Conservation (phyloP, 2,329 filamentous ascomycete species). For the Amesomyces nigricolor region DNA sequence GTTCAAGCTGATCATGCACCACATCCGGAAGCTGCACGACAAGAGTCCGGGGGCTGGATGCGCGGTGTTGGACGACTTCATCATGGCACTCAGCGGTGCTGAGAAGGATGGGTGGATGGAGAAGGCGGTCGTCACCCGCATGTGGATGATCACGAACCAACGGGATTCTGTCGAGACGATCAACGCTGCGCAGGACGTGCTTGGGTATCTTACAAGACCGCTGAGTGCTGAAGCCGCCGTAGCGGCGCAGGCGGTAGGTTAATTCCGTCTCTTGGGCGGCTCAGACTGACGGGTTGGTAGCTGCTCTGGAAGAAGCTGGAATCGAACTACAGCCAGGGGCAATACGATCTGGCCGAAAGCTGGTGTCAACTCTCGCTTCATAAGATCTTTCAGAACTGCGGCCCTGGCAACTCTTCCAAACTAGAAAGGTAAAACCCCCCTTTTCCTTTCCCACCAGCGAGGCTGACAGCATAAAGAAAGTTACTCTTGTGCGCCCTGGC, state of each 20-base stretch:
- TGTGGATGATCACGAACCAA: constrained; percentile 57
- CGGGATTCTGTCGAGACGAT: constrained; percentile 31
- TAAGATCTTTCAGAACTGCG: constrained; percentile 58
- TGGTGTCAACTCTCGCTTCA: constrained; percentile 72
- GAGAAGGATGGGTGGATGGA: constrained; percentile 58
- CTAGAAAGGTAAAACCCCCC: constrained; percentile 51
- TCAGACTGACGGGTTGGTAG: constrained; percentile 38
- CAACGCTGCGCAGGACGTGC: constrained; percentile 33
- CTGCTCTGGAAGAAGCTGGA: constrained; percentile 80
- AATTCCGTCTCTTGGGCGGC: not conserved
- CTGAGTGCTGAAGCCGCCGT: constrained; percentile 58
- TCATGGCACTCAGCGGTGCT: constrained; percentile 43
- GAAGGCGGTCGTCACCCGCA: constrained; percentile 59
- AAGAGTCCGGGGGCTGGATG: constrained; percentile 46
- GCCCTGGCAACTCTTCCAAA: constrained; percentile 61
- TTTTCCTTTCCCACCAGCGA: not conserved
- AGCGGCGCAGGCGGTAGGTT: constrained; percentile 59
- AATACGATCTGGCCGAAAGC: constrained; percentile 50
- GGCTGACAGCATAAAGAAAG: constrained; percentile 50
- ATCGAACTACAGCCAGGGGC: constrained; percentile 44
- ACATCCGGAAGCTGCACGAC: constrained; percentile 59
- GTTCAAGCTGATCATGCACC: constrained; percentile 61
- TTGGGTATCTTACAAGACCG: constrained; percentile 38
- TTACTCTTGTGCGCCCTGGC: constrained; percentile 64
- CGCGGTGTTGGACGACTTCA: constrained; percentile 56